phyloP scores from a whole-genome alignment of 768 basidiomycete species.

The Pleurotus eryngii region DNA sequence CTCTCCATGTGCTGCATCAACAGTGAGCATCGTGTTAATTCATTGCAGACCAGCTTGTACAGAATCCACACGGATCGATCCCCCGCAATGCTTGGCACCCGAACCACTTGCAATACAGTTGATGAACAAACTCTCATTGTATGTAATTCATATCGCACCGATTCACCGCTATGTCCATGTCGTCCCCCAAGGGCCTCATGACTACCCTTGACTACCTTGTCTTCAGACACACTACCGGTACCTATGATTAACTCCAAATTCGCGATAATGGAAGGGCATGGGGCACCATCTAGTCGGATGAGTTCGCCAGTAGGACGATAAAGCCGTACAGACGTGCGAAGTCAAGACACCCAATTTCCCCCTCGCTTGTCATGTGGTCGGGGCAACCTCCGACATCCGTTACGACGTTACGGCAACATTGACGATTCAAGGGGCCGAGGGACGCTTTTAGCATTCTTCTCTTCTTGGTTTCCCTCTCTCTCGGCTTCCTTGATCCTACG shows the following conservation, averaged over 20 bases:
- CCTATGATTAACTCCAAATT: no score
- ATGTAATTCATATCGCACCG: slow-evolving; percentile 2
- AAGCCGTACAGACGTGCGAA: slow-evolving; percentile 1
- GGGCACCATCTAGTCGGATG: neutral
- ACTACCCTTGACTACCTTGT: neutral
- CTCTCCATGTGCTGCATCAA: slow-evolving; percentile 2
- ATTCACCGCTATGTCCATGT: neutral
- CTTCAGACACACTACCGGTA: no score
- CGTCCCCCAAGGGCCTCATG: neutral
- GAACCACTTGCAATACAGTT: neutral
- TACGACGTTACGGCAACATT: slow-evolving; percentile 6
- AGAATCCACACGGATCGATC: slow-evolving; percentile 4
- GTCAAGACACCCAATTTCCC: neutral
- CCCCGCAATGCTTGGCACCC: neutral
- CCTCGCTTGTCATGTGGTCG: slow-evolving; percentile 6
- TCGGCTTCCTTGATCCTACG: neutral
- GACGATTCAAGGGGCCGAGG: neutral
- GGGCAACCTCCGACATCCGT: neutral
- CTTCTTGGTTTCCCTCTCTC: neutral
- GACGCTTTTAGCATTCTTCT: neutral
- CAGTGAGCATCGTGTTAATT: neutral
- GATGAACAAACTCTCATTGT: neutral
- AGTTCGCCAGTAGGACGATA: neutral
- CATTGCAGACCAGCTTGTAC: neutral
- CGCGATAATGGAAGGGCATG: neutral